phyloP scores from a whole-genome alignment of 2,329 filamentous ascomycete species.

The Zymoseptoria pseudotritici region DNA sequence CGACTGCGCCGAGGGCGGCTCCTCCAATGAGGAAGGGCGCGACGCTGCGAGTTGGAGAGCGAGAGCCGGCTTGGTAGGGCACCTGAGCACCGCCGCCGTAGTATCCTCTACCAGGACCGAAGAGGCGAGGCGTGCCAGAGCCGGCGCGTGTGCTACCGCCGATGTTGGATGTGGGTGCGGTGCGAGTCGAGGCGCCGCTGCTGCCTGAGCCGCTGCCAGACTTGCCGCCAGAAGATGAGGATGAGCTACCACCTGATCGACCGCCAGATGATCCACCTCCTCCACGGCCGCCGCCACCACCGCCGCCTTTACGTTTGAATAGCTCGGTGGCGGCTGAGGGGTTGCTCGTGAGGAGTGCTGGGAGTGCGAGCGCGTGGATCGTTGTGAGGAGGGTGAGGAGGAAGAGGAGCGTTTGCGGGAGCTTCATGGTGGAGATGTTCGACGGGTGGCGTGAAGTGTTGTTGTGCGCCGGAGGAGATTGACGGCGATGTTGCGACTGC shows the following conservation, averaged over 20 bases:
- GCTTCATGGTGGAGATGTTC: constrained; percentile 21
- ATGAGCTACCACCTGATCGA: not conserved
- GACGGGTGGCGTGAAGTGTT: not conserved
- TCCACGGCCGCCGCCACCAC: constrained; percentile 38
- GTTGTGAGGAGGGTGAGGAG: constrained; percentile 25
- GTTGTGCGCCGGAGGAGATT: not conserved
- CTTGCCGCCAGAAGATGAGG: constrained; percentile 4
- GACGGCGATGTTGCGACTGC: not conserved
- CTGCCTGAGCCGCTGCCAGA: constrained; percentile 24
- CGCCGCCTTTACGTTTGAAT: constrained; percentile 43
- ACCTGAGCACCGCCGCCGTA: constrained; percentile 58
- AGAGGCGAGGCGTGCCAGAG: constrained; percentile 50
- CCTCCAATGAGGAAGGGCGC: constrained; percentile 47
- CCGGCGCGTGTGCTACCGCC: constrained; percentile 45
- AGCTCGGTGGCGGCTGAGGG: constrained; percentile 27
- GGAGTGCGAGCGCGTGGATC: constrained; percentile 27
- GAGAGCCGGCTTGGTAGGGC: constrained; percentile 51
- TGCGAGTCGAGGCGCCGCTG: constrained; percentile 12
- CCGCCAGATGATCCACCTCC: constrained; percentile 27
- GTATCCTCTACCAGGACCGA: constrained; percentile 52
- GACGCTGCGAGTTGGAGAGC: constrained; percentile 42
- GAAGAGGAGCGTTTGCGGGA: constrained; percentile 21
- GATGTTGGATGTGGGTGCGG: constrained; percentile 10
- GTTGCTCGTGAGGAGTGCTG: constrained; percentile 25
- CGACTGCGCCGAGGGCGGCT: constrained; percentile 33